Percentiles rank a stretch among this genome's conserved stretches.
phyloP scores from a whole-genome alignment of 2,329 filamentous ascomycete species.

The Chaetomium sp. region DNA sequence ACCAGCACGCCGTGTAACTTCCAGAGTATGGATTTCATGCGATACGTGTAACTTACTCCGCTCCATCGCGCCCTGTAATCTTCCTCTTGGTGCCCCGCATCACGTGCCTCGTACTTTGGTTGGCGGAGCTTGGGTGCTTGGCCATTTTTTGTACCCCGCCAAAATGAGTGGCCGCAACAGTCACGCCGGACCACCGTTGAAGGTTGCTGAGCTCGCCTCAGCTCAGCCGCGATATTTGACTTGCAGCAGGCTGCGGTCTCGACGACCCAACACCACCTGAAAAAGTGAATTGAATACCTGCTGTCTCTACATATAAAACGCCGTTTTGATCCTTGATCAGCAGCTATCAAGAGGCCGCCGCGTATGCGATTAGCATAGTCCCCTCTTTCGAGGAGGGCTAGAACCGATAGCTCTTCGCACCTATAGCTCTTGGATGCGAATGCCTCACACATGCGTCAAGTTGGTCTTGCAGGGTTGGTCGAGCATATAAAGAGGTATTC shows the following conservation, averaged over 20 bases:
- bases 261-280: too few relatives aligned
- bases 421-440: too few relatives aligned
- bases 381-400: too few relatives aligned
- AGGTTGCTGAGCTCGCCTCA: neutral
- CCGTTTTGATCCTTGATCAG: neutral
- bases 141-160: constrained; percentile 5
- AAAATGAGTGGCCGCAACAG: constrained; percentile 11
- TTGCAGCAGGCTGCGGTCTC: constrained; percentile 1
- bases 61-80: too few relatives aligned
- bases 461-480: neutral
- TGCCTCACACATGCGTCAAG: neutral
- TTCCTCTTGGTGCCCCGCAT: constrained; percentile 1
- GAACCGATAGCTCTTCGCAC: too few relatives aligned
- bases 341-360: neutral
- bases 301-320: neutral
- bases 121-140: neutral
- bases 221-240: neutral
- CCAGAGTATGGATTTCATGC: too few relatives aligned
- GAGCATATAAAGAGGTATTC: neutral
- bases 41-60: neutral
- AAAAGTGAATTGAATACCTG: too few relatives aligned
- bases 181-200: constrained; percentile 14
- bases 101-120: constrained; percentile 9
- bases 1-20: too few relatives aligned
- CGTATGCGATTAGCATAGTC: too few relatives aligned